Conservation (phyloP, 441 rosid genomes). For the Monsonia emarginata region DNA sequence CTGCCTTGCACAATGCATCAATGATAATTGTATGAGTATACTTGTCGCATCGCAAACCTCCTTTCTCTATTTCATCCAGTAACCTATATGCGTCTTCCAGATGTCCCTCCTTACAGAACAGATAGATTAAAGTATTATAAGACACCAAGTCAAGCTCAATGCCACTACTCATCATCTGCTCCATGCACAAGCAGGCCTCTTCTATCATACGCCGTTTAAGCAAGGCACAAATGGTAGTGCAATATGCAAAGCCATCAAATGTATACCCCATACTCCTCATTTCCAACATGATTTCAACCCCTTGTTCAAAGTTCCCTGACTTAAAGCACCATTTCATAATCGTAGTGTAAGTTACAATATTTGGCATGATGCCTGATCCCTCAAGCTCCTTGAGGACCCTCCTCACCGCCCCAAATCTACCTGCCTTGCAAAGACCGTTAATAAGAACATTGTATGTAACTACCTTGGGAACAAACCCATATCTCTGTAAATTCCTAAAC, state of each 20-base stretch:
- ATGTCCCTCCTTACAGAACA: constrained; percentile 15
- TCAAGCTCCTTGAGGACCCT: constrained; percentile 17
- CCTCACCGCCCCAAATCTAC: constrained; percentile 11
- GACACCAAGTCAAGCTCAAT: constrained; percentile 18
- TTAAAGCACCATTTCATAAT: constrained; percentile 20
- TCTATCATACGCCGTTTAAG: constrained; percentile 14
- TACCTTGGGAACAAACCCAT: constrained; percentile 18
- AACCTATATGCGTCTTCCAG: constrained; percentile 14
- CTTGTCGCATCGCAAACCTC: constrained; percentile 18
- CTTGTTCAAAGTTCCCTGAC: constrained; percentile 15
- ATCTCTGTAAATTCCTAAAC: constrained; percentile 17
- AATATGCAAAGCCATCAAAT: constrained; percentile 23
- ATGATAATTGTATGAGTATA: constrained; percentile 21
- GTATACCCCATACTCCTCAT: constrained; percentile 19
- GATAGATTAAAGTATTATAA: constrained; percentile 18
- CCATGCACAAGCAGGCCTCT: constrained; percentile 17
- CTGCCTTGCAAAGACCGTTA: constrained; percentile 17
- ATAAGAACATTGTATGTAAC: constrained; percentile 21
- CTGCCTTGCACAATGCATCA: constrained; percentile 19
- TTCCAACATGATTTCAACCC: constrained; percentile 16
- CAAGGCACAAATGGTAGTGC: constrained; percentile 17
- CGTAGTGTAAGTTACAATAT: constrained; percentile 18
- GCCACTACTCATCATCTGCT: constrained; percentile 14
- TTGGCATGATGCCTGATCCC: constrained; percentile 13
- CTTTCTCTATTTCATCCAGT: constrained; percentile 15